Conservation (phyloP, 192 early-diverging fungal species). For the Rhizophagus sp. region DNA sequence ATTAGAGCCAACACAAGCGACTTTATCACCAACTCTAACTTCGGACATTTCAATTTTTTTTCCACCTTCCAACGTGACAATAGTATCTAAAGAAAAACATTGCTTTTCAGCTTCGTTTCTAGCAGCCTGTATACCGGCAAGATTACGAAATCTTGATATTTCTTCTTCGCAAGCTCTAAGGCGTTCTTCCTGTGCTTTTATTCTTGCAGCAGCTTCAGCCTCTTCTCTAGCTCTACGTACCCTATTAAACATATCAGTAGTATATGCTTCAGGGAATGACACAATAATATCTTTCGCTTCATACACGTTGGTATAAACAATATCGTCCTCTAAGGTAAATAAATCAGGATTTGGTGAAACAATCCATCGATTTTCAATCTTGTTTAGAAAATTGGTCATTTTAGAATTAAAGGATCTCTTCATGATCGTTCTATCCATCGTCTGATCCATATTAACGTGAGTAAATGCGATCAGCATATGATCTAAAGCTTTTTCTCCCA, state of each 20-base stretch:
- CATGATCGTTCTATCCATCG: neutral
- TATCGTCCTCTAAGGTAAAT: neutral
- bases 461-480: neutral
- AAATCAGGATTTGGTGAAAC: slow-evolving; percentile 8
- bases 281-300: neutral
- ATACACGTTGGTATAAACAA: slow-evolving; percentile 6
- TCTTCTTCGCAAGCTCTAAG: neutral
- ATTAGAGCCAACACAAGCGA: neutral
- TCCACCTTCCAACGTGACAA: neutral
- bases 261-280: neutral
- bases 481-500: neutral
- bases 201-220: neutral
- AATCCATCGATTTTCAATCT: neutral
- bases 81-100: neutral
- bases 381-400: neutral
- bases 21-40: neutral
- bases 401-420: neutral
- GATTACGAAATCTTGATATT: neutral
- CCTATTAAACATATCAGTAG: neutral
- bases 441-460: neutral
- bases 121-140: neutral
- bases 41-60: neutral
- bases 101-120: neutral
- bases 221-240: neutral
- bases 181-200: neutral